Evolutionary conservation across 371 early-diverging fungal genomes (phyloP).

Genomic region (Rozella allomycis): DNA sequence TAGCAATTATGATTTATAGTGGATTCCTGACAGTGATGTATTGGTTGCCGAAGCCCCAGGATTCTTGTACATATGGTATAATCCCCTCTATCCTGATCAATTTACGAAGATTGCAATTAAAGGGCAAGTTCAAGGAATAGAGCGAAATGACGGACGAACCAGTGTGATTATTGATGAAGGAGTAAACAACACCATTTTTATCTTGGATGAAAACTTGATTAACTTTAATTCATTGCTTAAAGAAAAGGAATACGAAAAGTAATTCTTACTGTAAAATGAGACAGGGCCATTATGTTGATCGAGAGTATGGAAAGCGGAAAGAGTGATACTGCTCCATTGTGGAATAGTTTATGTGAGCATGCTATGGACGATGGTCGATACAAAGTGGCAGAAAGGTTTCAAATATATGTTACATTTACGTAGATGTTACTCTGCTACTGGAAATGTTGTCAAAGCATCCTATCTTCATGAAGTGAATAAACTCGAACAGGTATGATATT

Average conservation of each 20-base stretch:
- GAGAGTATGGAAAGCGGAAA: slow-evolving; percentile 27
- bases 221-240: slow-evolving; percentile 32
- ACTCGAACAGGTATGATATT: slow-evolving; percentile 1
- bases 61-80: too few species aligned
- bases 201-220: slow-evolving; percentile 30
- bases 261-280: not conserved
- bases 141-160: slow-evolving; percentile 22
- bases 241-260: slow-evolving; percentile 26
- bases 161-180: slow-evolving; percentile 34
- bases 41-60: too few species aligned
- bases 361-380: slow-evolving; percentile 18
- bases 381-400: slow-evolving; percentile 15
- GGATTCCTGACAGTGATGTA: too few species aligned
- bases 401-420: not conserved
- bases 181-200: slow-evolving; percentile 28
- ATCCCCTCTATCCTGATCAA: slow-evolving; percentile 1
- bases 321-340: slow-evolving; percentile 32
- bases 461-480: slow-evolving; percentile 15
- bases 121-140: slow-evolving; percentile 31
- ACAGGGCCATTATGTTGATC: slow-evolving; percentile 21
- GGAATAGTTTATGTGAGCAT: slow-evolving; percentile 18
- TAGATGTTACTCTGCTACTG: slow-evolving; percentile 14
- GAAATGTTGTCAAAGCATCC: slow-evolving; percentile 18
- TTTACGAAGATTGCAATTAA: not conserved
- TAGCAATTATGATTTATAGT: too few species aligned